Conservation (phyloP, 306 rosid genomes). For the Cucurbita maxima region DNA sequence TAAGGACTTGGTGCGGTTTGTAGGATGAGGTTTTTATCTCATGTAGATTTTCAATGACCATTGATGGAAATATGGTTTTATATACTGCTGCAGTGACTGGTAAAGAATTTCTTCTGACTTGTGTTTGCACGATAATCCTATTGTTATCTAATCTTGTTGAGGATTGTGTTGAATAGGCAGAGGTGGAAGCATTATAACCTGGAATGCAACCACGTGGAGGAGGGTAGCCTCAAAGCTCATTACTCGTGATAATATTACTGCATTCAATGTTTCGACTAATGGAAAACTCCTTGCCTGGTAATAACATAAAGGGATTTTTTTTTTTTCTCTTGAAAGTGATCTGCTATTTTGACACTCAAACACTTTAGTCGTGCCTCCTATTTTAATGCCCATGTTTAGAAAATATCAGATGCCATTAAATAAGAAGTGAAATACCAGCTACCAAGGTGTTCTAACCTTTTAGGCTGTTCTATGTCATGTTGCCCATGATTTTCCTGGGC, state of each 20-base stretch:
- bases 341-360: not conserved
- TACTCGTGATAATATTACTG: constrained; percentile 43
- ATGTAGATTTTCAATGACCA: constrained; percentile 62
- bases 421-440: not conserved
- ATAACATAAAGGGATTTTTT: not conserved
- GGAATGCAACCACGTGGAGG: constrained; percentile 74
- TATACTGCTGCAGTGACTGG: constrained; percentile 51
- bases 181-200: constrained; percentile 62
- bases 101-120: constrained; percentile 10
- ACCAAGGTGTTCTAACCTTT: not conserved
- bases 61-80: constrained; percentile 32
- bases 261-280: constrained; percentile 70
- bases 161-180: constrained; percentile 26
- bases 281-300: constrained; percentile 89
- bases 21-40: constrained; percentile 64
- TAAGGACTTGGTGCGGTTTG: not conserved
- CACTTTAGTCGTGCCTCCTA: not conserved
- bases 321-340: not conserved
- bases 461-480: not conserved
- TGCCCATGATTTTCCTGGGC: not conserved
- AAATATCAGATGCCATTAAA: not conserved
- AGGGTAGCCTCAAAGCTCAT: constrained; percentile 48
- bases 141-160: constrained; percentile 9
- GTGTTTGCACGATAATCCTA: not conserved
- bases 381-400: not conserved